Percentiles rank a stretch among this genome's conserved stretches.
These are phyloP conservation scores for Neopestalotiopsis sp. DNA, from an alignment of 2,329 filamentous ascomycete genomes.

Conservation along the genomic window DNA sequence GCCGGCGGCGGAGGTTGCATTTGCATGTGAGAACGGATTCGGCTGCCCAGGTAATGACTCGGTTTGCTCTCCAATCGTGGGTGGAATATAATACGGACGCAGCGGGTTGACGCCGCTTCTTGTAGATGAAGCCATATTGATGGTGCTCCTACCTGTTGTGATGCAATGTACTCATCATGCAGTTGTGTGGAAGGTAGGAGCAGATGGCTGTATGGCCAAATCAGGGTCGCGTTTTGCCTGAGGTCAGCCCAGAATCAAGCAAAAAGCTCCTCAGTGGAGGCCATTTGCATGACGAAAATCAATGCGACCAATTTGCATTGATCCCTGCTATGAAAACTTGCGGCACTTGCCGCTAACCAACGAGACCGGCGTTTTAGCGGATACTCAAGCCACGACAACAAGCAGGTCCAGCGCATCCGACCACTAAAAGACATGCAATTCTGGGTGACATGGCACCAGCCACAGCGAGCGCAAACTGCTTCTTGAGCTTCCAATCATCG, in stretches of 20 bases:
- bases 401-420: neutral
- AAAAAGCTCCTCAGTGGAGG: neutral
- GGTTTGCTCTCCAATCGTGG: constrained; percentile 65
- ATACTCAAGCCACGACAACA: constrained; percentile 4
- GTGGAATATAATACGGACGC: constrained; percentile 66
- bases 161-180: constrained; percentile 16
- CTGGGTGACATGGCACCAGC: constrained; percentile 3
- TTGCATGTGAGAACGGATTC: constrained; percentile 50
- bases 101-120: constrained; percentile 62
- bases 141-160: constrained; percentile 2
- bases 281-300: constrained; percentile 19
- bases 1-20: constrained; percentile 38
- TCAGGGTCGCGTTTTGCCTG: neutral
- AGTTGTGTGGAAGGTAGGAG: neutral
- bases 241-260: neutral
- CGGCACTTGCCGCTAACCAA: neutral
- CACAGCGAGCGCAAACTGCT: neutral
- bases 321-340: constrained; percentile 9
- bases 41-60: constrained; percentile 40
- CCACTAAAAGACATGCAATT: constrained; percentile 10
- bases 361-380: neutral
- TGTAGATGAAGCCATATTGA: constrained; percentile 46
- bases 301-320: constrained; percentile 9
- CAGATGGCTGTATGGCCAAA: neutral
- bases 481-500: neutral